These are phyloP conservation scores for Vitis riparia DNA, from an alignment of 164 flowering plant genomes.

Conservation along the genomic window DNA sequence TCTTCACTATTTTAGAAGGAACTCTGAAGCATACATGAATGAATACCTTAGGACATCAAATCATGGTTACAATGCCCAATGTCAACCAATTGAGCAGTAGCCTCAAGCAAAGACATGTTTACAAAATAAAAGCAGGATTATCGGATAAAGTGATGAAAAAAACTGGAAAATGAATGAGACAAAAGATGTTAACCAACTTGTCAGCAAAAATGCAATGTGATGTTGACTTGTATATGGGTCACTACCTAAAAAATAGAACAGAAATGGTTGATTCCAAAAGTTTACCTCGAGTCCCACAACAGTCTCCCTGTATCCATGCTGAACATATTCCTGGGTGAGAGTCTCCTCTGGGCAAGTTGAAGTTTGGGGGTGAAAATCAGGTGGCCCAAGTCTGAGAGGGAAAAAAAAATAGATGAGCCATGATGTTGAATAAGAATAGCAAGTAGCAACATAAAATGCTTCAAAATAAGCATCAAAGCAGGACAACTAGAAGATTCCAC, in stretches of 20 bases:
- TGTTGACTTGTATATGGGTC: not conserved
- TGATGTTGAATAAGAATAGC: not conserved
- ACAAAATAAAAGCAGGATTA: not conserved
- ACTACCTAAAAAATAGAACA: not conserved
- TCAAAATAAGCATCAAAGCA: not conserved
- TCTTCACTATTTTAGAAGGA: not conserved
- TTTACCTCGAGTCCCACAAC: constrained; percentile 95
- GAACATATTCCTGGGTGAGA: constrained; percentile 80
- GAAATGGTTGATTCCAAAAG: constrained; percentile 6
- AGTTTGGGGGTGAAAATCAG: constrained; percentile 87
- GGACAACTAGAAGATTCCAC: not conserved
- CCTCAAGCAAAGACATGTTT: not conserved
- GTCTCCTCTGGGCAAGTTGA: constrained; percentile 93
- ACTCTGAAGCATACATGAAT: not conserved
- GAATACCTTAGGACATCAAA: not conserved
- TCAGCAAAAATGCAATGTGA: not conserved
- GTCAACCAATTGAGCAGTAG: not conserved
- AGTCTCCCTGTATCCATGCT: constrained; percentile 83
- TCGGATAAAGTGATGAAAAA: not conserved
- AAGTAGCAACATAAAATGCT: not conserved
- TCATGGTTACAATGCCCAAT: not conserved
- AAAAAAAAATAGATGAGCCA: constrained; percentile 1
- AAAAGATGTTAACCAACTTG: not conserved
- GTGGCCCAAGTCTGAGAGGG: constrained; percentile 79
- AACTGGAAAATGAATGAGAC: not conserved